Base-by-base conservation (phyloP, 371 early-diverging fungal species). In the Rhizopus stolonifer region DNA sequence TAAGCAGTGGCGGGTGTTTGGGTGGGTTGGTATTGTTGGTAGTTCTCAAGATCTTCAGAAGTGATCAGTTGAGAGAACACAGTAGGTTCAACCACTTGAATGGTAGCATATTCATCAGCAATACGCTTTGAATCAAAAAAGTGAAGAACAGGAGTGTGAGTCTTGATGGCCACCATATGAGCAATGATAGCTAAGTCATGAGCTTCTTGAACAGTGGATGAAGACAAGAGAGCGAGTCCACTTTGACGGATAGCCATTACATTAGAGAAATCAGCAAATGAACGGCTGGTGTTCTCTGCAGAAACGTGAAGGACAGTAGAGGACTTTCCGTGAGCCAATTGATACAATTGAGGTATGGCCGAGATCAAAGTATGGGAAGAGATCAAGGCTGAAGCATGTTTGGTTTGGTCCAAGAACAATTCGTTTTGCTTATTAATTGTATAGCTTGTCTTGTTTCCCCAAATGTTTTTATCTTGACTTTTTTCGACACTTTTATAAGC, bases 241-340 rank as follows among this genome's bases (percentile, higher is more conserved):
- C 90, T 80, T 63, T 89, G 87, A 51, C 90, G 83, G 7, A 89
- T 84, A 13, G 90, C 88, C 69, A 88, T 76, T 19, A 91, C 83
- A 46, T 85, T 80, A 34, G 88, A 74, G 40, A 79, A 62, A 51
- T 84, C 83, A 32, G 64, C 74, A 48, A 66, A 70, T 13, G 46
- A 36, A 24, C 51, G 26, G 60, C 66, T 15, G 45, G 67, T 21
- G 23, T 58, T 61, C 45, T 68, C 61, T 32, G 79, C 79, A 4
- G 73, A 64, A 24, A 83, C 81, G 56, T 88, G 83, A 46, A 86
- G 60, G 4, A 84, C 84, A 36, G 74, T 56, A 7, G 82, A 79
- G 3, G 82, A 56, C 23, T 74, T 70, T 26, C 67, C 65, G 14
- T 65, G 56, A 24, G 82, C 74, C 21, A 80, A 51, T 56, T 79